A percentile compares a stretch with the other conserved stretches of the same genome.
These are phyloP conservation scores for Magnaporthiopsis rhizophila DNA, from an alignment of 2,329 filamentous ascomycete genomes.

Conservation along the genomic window DNA sequence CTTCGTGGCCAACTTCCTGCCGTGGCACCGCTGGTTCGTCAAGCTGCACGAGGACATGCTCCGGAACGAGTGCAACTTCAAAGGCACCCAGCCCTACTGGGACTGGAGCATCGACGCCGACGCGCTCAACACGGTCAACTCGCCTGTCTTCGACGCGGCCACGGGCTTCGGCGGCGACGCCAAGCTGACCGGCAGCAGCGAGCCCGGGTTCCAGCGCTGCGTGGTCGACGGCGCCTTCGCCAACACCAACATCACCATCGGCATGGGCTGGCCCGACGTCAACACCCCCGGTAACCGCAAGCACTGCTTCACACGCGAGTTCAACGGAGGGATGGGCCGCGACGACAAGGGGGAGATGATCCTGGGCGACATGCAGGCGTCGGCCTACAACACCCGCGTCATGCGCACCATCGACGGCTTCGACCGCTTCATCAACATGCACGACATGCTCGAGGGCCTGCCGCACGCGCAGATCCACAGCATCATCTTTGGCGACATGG, in stretches of 20 bases:
- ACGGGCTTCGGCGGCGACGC: constrained; percentile 5
- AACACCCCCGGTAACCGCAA: background rate
- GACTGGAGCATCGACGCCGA: constrained; percentile 24
- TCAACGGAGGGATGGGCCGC: background rate
- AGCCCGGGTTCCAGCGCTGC: background rate
- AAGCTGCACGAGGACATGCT: constrained; percentile 23
- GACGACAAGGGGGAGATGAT: constrained; percentile 23
- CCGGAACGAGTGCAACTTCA: constrained; percentile 26
- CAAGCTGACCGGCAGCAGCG: background rate
- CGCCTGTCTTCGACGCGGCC: constrained; percentile 38
- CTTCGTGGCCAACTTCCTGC: constrained; percentile 12
- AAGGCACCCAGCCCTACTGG: constrained; percentile 28
- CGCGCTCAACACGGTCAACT: constrained; percentile 32
- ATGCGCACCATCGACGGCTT: constrained; percentile 22
- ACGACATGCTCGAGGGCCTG: constrained; percentile 19
- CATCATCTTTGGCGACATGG: constrained; percentile 35
- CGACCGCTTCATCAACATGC: constrained; percentile 18
- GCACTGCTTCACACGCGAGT: constrained; percentile 5
- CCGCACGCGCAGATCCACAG: constrained; percentile 34
- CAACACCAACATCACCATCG: constrained; percentile 6
- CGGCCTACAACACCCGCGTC: too few species aligned
- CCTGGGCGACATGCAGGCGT: constrained; percentile 14
- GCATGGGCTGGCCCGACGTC: background rate
- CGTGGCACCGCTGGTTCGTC: constrained; percentile 24
- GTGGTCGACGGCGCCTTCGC: constrained; percentile 5